Base-by-base conservation (phyloP, 208 protist species). In the Sergeia podlipaevii region DNA sequence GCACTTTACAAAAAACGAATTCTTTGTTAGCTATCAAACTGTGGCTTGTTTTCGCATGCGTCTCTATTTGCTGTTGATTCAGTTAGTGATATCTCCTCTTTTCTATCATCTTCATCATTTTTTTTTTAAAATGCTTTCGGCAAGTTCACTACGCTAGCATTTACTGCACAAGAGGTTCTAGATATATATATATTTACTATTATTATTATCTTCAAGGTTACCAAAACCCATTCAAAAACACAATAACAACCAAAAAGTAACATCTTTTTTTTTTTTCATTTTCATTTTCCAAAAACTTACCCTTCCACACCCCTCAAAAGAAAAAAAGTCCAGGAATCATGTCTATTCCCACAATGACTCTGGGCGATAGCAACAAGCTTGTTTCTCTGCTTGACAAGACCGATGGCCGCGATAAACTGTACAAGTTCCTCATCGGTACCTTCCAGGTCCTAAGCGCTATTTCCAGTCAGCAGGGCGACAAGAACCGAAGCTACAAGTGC, bases 401-500 rank as follows among this genome's bases (percentile, higher is more conserved):
- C 34, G 76, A 83, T 33, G 74, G 77, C 11, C 56, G 71, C 1
- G 72, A 85, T 43, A 89, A 89, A 60, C 20, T 85, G 39, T 69
- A 64, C 44, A 89, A 89, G 56, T 8, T 68, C 27, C 27, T 74
- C 10, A 52, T 61, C 18, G 70, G 70, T 33, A 29, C 66, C 33
- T 72, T 72, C 26, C 46, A 72, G 10, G 15, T 82, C 0, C 24
- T 55, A 28, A 44, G 54, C 33, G 53, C 57, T 4, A 33, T 30
- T 23, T 20, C 21, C 7, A 27, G 21, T 4, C 15, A 33, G 2
- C n/a, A 11, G 15, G 32, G 32, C 7, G 33, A 17, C 5, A 41
- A 20, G 26, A 61, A n/a, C 28, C 18, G 15, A 50, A 20, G 30
- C 51, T 17, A n/a, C 7, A 21, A 45, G 27, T 26, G 51, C 18